phyloP scores from a whole-genome alignment of 768 basidiomycete genomes.

The Clitopilus hobsonii region DNA sequence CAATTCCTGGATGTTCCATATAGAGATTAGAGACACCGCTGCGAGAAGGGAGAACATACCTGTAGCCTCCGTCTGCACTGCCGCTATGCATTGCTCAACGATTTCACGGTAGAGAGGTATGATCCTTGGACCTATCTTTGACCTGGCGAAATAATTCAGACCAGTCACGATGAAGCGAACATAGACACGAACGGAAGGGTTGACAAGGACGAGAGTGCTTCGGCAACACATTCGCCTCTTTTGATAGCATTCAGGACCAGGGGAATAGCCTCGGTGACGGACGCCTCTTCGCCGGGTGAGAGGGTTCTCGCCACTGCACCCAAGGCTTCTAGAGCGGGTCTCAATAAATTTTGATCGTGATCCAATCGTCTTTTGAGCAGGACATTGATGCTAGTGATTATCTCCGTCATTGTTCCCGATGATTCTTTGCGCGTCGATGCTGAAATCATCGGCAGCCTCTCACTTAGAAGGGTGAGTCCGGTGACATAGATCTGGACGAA shows the following conservation, averaged over 20 bases:
- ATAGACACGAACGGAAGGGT: constrained; percentile 52
- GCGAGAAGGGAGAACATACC: not conserved
- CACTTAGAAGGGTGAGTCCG: constrained; percentile 65
- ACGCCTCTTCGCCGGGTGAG: constrained; percentile 60
- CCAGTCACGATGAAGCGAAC: not conserved
- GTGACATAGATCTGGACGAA: constrained; percentile 52
- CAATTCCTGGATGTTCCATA: constrained; percentile 18
- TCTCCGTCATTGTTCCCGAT: constrained; percentile 44
- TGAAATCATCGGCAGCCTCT: constrained; percentile 60
- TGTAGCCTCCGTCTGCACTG: constrained; percentile 32
- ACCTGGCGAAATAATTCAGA: constrained; percentile 32
- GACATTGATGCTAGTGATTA: constrained; percentile 45
- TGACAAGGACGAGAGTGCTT: constrained; percentile 51
- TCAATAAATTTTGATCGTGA: constrained; percentile 9
- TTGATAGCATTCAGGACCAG: constrained; percentile 46
- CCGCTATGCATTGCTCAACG: constrained; percentile 47
- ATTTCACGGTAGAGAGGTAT: constrained; percentile 82
- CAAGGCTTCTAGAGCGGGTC: constrained; percentile 58
- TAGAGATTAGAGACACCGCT: not conserved
- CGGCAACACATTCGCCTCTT: constrained; percentile 27
- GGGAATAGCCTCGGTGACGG: constrained; percentile 57
- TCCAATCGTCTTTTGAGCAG: constrained; percentile 40
- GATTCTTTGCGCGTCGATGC: constrained; percentile 48
- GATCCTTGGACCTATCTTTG: constrained; percentile 78
- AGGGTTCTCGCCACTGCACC: constrained; percentile 54